phyloP scores from a whole-genome alignment of 345 rosid species.

The Theobroma cacao region DNA sequence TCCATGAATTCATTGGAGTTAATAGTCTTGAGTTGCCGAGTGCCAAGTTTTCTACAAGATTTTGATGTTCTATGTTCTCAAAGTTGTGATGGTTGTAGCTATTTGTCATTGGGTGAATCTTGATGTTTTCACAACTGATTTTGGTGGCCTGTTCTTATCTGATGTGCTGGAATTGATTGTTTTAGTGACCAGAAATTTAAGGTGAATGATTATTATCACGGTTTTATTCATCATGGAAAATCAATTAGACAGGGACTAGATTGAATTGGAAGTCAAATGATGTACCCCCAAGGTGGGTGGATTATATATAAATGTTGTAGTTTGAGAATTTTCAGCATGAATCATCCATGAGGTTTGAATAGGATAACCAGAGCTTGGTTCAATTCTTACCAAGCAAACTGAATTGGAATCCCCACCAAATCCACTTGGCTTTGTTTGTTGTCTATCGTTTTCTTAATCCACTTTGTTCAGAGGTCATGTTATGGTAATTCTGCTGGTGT shows the following conservation, averaged over 20 bases:
- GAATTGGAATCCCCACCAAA: background rate
- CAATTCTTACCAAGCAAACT: background rate
- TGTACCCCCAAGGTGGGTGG: background rate
- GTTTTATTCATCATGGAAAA: background rate
- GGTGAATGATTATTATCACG: background rate
- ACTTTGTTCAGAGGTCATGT: background rate
- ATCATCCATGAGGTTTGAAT: background rate
- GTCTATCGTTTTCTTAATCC: background rate
- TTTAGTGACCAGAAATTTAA: background rate
- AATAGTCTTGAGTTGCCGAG: background rate
- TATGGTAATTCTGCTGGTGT: background rate
- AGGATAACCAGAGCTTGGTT: background rate
- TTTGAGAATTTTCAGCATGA: background rate
- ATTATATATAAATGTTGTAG: background rate
- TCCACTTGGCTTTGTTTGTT: background rate
- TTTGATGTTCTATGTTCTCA: background rate
- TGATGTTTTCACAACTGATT: constrained; percentile 2
- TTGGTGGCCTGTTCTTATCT: background rate
- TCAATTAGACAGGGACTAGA: background rate
- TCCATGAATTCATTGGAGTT: background rate
- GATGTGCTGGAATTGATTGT: background rate
- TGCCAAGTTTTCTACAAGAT: background rate
- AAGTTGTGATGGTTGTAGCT: background rate
- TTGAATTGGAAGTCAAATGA: background rate
- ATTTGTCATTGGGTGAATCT: background rate